Base-by-base conservation (phyloP, 768 basidiomycete species). In the Hysterangium stoloniferum region DNA sequence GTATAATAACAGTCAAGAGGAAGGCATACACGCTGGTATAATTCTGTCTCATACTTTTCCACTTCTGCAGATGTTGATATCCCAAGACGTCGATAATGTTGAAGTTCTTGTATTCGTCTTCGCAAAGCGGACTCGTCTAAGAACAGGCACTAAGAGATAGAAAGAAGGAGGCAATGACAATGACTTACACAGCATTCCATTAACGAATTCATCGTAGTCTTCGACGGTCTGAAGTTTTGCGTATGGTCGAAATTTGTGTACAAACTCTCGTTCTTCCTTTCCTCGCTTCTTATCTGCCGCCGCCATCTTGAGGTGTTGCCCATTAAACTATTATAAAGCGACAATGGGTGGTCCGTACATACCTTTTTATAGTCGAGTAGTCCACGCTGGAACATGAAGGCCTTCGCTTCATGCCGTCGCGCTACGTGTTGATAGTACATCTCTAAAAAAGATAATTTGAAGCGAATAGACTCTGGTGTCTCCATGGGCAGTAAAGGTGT, bases 311-410 rank as follows among this genome's bases (percentile, higher is more conserved):
- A 32, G 44, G 28, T 44, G 37, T 47, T 57, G 31, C 58, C 54
- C 48, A 44, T 20, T 42, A 7, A 32, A 38, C 45, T 35, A 6
- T 17, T 4, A 24, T 20, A 15, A 15, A 38, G 17, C 17, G 22
- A 56, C 54, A 52, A 38, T n/a, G 6, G 45, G 38, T 6, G 19
- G 28, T 54, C n/a, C 24, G 22, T 6, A 59, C 75, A 45, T 53
- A 92, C 94, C 82, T 93, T 92, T 67, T 94, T 97, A 63, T 95
- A 91, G 58, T 96, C 91, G 41, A 95, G 71, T 46, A 99, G 68
- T 1, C 91, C 91, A 35, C 95, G 73, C 59, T 97, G 88, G 59
- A 91, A 96, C 64, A 99, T 88, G 55, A 99, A 65, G 2, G 80
- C 80, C 66, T 97, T 99, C 25, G 76, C 79, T 61, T 93, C 87